Evolutionary conservation across 2,329 filamentous ascomycete species (phyloP), one percentile per base, ranked within the genome.

Genomic region (Talaromyces atroroseus): DNA sequence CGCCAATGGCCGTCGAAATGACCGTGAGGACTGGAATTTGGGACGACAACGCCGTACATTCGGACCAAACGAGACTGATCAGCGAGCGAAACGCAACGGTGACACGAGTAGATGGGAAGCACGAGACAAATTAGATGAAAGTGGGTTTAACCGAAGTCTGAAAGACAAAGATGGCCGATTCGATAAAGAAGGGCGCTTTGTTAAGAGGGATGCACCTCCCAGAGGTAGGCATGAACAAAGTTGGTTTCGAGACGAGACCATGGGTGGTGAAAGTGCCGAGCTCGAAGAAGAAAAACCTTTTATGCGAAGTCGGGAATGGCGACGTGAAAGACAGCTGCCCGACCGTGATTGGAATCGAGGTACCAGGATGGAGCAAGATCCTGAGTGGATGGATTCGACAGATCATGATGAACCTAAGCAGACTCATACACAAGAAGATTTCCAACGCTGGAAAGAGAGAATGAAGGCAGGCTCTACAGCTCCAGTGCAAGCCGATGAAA

Each of bases 391-490:
- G 71, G 90, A 95, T 67, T 82, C 86, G 58, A 84, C 85, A 16
- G 80, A 78, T 46, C 74, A 80, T 21, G 86, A 87, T 58, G 87
- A 89, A 52, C 84, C 87, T 64, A 76, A 82, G 36, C 83, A 87
- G 64, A 82, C 80, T 5, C 88, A 90, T 64, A 96, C 91, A 0
- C 87, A 90, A 65, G 91, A 95, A 67, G 92, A 96, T 63, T 95
- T 96, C 71, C 87, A 95, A 74, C 89, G 89, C 63, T 96, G 92
- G 85, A 96, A 96, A 80, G 90, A 95, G 64, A 82, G 81, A 61
- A 95, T 95, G 90, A 92, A 89, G 71, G 85, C 85, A 40, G 81
- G 83, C 60, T 83, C 71, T 51, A 61, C 66, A n/a, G 62, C 64
- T 26, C 60, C 62, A 45, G 59, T 60, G 42, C 63, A 74, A 49